phyloP scores from a whole-genome alignment of 805 yeast genomes.

The Tetrapisispora arboricola region DNA sequence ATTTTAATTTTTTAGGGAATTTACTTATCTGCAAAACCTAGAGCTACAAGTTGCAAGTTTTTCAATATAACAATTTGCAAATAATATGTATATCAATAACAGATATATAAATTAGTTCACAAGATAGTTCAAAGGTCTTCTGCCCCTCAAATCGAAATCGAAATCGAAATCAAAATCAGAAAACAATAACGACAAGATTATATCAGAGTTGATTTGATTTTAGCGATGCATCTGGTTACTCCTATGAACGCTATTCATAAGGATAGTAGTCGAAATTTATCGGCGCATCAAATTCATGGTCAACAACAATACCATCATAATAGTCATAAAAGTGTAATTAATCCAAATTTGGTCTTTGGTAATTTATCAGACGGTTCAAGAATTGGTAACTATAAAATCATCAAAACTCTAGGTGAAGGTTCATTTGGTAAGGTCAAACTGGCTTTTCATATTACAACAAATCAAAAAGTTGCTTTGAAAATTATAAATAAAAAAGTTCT shows the following conservation, averaged over 20 bases:
- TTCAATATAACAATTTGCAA: no score
- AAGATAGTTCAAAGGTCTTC: no score
- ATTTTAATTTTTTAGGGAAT: no score
- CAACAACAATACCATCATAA: slow-evolving; percentile 17
- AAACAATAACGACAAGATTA: no score
- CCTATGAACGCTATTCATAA: slow-evolving; percentile 1
- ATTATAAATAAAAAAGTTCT: slow-evolving; percentile 86
- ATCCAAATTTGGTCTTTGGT: slow-evolving; percentile 4
- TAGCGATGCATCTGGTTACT: background rate
- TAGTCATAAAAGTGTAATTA: slow-evolving; percentile 3
- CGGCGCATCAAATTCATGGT: slow-evolving; percentile 12
- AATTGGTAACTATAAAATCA: slow-evolving; percentile 88
- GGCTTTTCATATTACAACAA: slow-evolving; percentile 82
- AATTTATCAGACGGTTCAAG: slow-evolving; percentile 31
- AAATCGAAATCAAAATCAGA: no score
- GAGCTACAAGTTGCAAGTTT: no score
- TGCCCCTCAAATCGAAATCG: no score
- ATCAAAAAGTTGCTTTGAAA: slow-evolving; percentile 85
- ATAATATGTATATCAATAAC: no score
- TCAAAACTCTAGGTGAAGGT: slow-evolving; percentile 90
- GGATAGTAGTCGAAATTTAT: background rate
- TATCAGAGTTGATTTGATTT: no score
- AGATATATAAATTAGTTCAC: no score
- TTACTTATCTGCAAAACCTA: no score
- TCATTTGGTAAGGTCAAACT: slow-evolving; percentile 93